These are phyloP conservation scores for Populus simonii DNA, from an alignment of 345 rosid species.

Conservation along the genomic window DNA sequence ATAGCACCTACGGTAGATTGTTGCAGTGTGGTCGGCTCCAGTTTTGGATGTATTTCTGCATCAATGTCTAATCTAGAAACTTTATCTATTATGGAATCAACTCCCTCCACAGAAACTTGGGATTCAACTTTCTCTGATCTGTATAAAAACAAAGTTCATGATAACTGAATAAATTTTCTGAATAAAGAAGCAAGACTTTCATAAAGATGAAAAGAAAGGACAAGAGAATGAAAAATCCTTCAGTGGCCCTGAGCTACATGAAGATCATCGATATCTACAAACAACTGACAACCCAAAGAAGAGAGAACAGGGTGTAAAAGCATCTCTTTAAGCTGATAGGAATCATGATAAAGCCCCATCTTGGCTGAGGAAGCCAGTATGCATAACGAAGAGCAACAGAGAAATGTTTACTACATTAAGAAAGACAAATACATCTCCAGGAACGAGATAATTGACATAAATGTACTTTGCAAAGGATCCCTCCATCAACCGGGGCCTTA, in stretches of 20 bases:
- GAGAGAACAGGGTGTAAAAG: too few species aligned
- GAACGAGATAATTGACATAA: too few species aligned
- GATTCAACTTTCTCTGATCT: slow-evolving; percentile 38
- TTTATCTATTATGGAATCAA: slow-evolving; percentile 39
- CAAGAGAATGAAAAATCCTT: background rate
- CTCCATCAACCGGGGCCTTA: background rate
- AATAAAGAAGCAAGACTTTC: background rate
- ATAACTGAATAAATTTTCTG: background rate
- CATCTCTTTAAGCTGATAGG: background rate
- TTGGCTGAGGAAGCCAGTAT: too few species aligned
- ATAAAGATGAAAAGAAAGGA: background rate
- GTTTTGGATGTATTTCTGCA: slow-evolving; percentile 34
- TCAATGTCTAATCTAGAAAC: slow-evolving; percentile 52
- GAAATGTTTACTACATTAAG: too few species aligned
- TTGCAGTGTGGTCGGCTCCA: slow-evolving; percentile 30
- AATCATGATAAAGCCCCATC: too few species aligned
- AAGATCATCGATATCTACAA: background rate
- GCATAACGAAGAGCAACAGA: too few species aligned
- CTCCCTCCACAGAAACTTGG: slow-evolving; percentile 41
- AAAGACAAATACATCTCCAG: too few species aligned
- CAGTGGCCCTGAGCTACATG: background rate
- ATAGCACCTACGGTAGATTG: slow-evolving; percentile 26
- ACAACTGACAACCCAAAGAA: background rate
- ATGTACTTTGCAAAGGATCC: too few species aligned
- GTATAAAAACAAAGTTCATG: slow-evolving; percentile 26